These are phyloP conservation scores for Cyclocybe aegerita DNA, from an alignment of 768 basidiomycete species.

Conservation along the genomic window DNA sequence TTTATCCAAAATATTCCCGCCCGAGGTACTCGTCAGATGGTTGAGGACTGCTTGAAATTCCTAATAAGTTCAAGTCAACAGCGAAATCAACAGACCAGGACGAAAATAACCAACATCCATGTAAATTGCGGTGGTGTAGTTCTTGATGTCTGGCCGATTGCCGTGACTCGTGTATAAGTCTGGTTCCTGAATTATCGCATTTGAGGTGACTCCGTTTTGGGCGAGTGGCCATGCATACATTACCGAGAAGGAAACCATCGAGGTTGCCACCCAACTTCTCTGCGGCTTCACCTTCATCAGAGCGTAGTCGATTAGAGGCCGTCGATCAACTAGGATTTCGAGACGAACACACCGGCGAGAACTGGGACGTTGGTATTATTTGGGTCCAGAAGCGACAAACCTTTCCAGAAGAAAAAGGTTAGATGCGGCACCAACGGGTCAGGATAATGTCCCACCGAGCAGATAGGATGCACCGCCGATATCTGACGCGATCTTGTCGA, in stretches of 20 bases:
- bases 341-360: slow-evolving; percentile 10
- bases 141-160: slow-evolving; percentile 38
- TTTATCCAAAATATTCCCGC: slow-evolving; percentile 35
- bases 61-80: slow-evolving; percentile 21
- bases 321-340: slow-evolving; percentile 5
- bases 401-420: slow-evolving; percentile 19
- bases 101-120: slow-evolving; percentile 33
- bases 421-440: not conserved
- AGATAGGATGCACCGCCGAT: slow-evolving; percentile 31
- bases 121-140: slow-evolving; percentile 47
- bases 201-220: not conserved
- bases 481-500: slow-evolving; percentile 34
- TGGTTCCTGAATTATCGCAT: slow-evolving; percentile 41
- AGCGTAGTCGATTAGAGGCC: slow-evolving; percentile 18
- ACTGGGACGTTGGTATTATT: slow-evolving; percentile 32
- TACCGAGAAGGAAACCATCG: slow-evolving; percentile 49
- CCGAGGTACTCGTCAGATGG: slow-evolving; percentile 34
- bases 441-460: slow-evolving; percentile 22
- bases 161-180: slow-evolving; percentile 54
- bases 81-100: not conserved
- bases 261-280: slow-evolving; percentile 36
- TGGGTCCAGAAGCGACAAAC: slow-evolving; percentile 40
- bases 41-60: slow-evolving; percentile 38
- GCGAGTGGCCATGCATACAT: slow-evolving; percentile 28
- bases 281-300: slow-evolving; percentile 29